phyloP scores from a whole-genome alignment of 192 early-diverging fungal species.

The Podochytrium sp. region DNA sequence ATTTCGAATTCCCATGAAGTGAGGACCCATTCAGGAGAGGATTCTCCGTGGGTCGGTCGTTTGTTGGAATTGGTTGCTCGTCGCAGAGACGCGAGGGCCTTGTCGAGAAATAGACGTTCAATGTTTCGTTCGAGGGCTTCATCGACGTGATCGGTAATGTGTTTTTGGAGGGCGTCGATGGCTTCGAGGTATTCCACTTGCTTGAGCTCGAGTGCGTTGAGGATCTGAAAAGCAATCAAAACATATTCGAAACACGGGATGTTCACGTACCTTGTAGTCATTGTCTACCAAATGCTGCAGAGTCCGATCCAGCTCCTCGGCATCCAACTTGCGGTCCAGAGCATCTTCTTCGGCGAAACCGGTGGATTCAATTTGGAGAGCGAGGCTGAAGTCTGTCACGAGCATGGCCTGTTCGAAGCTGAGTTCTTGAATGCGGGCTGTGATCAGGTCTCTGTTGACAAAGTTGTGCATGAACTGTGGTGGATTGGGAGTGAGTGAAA shows the following conservation, averaged over 20 bases:
- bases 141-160: constrained; percentile 22
- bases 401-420: neutral
- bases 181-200: constrained; percentile 36
- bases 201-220: constrained; percentile 29
- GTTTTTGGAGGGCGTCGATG: constrained; percentile 38
- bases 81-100: constrained; percentile 27
- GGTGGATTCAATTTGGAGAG: constrained; percentile 17
- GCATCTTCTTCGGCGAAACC: constrained; percentile 34
- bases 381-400: constrained; percentile 2
- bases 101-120: constrained; percentile 29
- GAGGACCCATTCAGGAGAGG: constrained; percentile 32
- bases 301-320: constrained; percentile 28
- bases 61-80: constrained; percentile 6
- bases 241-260: neutral
- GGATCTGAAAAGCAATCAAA: neutral
- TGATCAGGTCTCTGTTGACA: constrained; percentile 6
- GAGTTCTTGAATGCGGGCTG: neutral
- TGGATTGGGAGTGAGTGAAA: neutral
- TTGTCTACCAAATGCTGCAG: constrained; percentile 38
- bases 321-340: constrained; percentile 30
- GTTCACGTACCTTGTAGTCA: constrained; percentile 33
- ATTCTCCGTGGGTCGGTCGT: neutral
- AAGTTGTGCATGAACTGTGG: constrained; percentile 17
- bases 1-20: constrained; percentile 43
- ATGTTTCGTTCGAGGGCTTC: constrained; percentile 25